Percentiles rank a stretch among this genome's conserved stretches.
These are phyloP conservation scores for Dichotomopilus funicola DNA, from an alignment of 2,329 filamentous ascomycete species.

Conservation along the genomic window DNA sequence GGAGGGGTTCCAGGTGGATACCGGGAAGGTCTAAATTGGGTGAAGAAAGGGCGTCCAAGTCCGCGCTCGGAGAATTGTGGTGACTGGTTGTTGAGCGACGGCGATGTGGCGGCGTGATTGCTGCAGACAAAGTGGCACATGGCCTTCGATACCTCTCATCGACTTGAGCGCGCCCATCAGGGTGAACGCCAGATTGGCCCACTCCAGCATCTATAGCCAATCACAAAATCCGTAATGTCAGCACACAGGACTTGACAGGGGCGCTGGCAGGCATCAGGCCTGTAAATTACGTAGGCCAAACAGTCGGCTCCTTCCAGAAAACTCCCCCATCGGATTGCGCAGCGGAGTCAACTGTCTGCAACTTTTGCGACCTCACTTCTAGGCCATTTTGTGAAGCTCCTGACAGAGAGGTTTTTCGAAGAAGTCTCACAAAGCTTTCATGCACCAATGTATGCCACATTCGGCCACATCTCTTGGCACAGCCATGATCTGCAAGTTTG, in stretches of 20 bases:
- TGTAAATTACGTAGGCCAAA: constrained; percentile 7
- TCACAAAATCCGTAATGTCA: constrained; percentile 22
- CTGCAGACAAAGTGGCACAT: not conserved
- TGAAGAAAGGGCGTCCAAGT: too few relatives aligned
- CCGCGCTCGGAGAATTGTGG: not conserved
- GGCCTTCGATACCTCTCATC: not conserved
- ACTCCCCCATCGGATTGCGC: not conserved
- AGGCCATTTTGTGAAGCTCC: not conserved
- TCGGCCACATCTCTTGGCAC: constrained; percentile 14
- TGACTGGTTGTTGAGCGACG: not conserved
- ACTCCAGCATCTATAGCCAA: constrained; percentile 12
- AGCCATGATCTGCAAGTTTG: constrained; percentile 14
- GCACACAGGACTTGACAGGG: constrained; percentile 17
- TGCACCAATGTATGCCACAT: not conserved
- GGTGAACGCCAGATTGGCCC: constrained; percentile 14
- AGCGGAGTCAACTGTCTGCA: not conserved
- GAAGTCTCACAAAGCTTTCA: too few relatives aligned
- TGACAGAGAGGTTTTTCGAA: too few relatives aligned
- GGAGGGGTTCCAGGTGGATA: not conserved
- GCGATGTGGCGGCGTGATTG: constrained; percentile 8
- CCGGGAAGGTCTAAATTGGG: too few relatives aligned
- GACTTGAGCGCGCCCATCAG: constrained; percentile 7
- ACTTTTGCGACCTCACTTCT: not conserved
- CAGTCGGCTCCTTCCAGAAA: constrained; percentile 1
- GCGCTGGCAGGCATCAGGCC: constrained; percentile 5